phyloP scores from a whole-genome alignment of 2,329 filamentous ascomycete species.

The Colletotrichum sp. region DNA sequence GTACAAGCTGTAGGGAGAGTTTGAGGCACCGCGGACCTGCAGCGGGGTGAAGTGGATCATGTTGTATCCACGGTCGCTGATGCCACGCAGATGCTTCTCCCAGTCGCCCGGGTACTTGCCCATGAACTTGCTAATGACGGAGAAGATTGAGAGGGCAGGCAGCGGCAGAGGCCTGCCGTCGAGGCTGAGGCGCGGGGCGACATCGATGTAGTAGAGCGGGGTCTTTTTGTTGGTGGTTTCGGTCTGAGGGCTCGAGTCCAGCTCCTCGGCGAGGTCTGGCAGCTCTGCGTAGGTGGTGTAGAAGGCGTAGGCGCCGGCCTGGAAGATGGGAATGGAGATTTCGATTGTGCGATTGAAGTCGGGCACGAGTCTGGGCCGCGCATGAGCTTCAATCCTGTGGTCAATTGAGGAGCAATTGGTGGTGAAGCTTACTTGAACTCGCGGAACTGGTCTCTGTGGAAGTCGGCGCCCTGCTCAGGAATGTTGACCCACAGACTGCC shows the following conservation, averaged over 20 bases:
- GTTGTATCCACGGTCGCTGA: conserved; percentile 92
- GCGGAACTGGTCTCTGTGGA: conserved; percentile 79
- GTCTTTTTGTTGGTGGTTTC: conserved; percentile 69
- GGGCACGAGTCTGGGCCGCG: conserved; percentile 71
- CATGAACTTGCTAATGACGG: conserved; percentile 97
- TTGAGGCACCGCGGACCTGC: conserved; percentile 85
- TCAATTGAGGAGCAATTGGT: not conserved
- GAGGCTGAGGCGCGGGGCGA: conserved; percentile 80
- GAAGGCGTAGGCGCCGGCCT: conserved; percentile 89
- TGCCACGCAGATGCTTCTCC: conserved; percentile 87
- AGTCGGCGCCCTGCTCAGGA: conserved; percentile 75
- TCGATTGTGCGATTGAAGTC: conserved; percentile 93
- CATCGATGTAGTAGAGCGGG: conserved; percentile 88
- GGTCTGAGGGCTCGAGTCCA: conserved; percentile 49
- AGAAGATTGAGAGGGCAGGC: conserved; percentile 89
- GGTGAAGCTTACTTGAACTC: conserved; percentile 79
- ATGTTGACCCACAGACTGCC: conserved; percentile 98
- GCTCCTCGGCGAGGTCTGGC: conserved; percentile 72
- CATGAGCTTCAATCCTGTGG: not conserved
- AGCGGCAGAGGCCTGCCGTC: conserved; percentile 78
- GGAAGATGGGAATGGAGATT: conserved; percentile 85
- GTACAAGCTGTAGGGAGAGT: conserved; percentile 96
- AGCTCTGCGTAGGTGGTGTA: conserved; percentile 92
- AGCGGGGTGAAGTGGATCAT: conserved; percentile 99
- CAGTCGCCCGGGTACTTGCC: conserved; percentile 89